Evolutionary conservation across 208 protist genomes (phyloP), one percentile per base, ranked within the genome.

Genomic region (Leishmania tarentolae): DNA sequence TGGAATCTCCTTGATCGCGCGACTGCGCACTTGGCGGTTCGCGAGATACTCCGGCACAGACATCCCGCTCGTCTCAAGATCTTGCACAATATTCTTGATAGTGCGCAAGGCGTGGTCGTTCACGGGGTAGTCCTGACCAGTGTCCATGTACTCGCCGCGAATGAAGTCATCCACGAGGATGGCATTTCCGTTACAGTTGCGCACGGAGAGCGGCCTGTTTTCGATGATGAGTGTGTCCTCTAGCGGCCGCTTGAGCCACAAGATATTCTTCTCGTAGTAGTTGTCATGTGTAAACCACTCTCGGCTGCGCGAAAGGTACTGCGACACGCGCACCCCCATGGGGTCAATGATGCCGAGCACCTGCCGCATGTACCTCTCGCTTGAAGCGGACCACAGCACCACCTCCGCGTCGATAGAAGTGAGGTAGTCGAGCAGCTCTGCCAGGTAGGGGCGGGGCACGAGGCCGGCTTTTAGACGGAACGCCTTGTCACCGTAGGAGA

Each of bases 401-500:
- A 97, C 94, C 86, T 97, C 93, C 24, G 94, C 94, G 68, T 96
- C 93, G 75, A 97, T 96, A 7, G 83, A 87, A 6, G 85, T 86
- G 40, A 97, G 90, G 87, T 95, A 97, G 83, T 97, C 94, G 8
- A 97, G 86, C 73, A 97, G 86, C 84, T 96, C 94, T 5, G 92
- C 94, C 7, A 96, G 80, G 83, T 97, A 93, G 21, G 94, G 94
- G 15, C 94, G 86, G 8, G 91, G 81, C 28, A 97, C 90, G 42
- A 97, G 81, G 15, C 93, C 93, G 9, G 94, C 94, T 81, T 93
- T 93, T 78, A 96, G 89, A 40, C 92, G 94, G 77, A 95, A 97
- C 1, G 94, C 94, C 87, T 97, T 97, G 82, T 97, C 94, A 40
- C 94, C 93, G 76, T 95, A 97, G n/a, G 94, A 97, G 3, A 97